phyloP scores from a whole-genome alignment of 2,329 filamentous ascomycete species.

The Calonectria hongkongensis region DNA sequence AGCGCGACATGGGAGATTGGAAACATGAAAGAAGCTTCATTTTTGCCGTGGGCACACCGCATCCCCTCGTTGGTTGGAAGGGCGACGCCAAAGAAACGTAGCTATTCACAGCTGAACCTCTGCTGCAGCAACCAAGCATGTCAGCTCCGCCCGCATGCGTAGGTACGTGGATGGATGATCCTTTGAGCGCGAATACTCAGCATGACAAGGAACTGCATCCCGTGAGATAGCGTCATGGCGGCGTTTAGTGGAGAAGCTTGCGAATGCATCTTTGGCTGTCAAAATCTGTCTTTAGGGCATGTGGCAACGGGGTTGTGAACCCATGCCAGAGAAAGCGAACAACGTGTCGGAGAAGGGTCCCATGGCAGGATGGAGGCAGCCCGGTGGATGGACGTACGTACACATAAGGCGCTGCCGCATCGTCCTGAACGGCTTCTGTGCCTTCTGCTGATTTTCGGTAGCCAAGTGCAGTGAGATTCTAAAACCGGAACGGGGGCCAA shows the following conservation, averaged over 20 bases:
- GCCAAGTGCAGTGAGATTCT: conserved; percentile 33
- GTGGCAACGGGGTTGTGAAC: conserved; percentile 13
- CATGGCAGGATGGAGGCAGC: conserved; percentile 29
- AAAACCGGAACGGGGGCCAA: conserved; percentile 39
- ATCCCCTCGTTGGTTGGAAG: not conserved
- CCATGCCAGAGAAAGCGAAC: conserved; percentile 14
- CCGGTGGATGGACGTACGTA: conserved; percentile 19
- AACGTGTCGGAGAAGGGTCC: conserved; percentile 1
- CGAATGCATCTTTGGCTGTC: conserved; percentile 27
- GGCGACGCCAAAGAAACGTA: not conserved
- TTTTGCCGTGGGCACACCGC: not conserved
- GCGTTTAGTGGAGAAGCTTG: conserved; percentile 39
- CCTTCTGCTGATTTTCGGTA: conserved; percentile 20
- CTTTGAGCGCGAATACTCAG: conserved; percentile 11
- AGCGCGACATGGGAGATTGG: conserved; percentile 2
- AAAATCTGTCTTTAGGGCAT: not conserved
- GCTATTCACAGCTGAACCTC: conserved; percentile 5
- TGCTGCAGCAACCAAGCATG: not conserved
- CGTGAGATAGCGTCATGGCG: conserved; percentile 37
- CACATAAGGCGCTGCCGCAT: conserved; percentile 5
- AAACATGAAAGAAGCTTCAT: not conserved
- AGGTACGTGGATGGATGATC: conserved; percentile 22
- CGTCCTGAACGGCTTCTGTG: conserved; percentile 10
- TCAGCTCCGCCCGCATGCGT: conserved; percentile 16
- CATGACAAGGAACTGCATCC: conserved; percentile 35